Evolutionary conservation across 2,329 filamentous ascomycete species (phyloP).

Genomic region (Arthrobotrys conoides): DNA sequence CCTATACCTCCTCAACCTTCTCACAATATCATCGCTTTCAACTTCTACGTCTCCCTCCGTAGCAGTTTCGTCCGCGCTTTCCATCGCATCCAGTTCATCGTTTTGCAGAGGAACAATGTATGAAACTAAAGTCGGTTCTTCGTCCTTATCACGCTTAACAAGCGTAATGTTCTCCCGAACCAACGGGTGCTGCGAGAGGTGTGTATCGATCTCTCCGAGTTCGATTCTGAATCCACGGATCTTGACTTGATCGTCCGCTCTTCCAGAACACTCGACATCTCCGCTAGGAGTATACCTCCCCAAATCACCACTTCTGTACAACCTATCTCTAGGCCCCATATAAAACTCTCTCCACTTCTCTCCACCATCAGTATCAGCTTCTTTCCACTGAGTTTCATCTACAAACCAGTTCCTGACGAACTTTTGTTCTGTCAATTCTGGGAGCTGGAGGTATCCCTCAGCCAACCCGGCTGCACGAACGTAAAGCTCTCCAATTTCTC

Average conservation of each 20-base stretch:
- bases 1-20: constrained; percentile 74
- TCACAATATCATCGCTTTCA: constrained; percentile 70
- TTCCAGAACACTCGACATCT: constrained; percentile 82
- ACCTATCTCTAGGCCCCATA: constrained; percentile 83
- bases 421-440: constrained; percentile 78
- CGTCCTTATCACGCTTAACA: constrained; percentile 84
- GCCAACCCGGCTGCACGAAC: constrained; percentile 86
- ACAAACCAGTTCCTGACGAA: constrained; percentile 91
- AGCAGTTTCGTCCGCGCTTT: constrained; percentile 68
- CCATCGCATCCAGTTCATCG: constrained; percentile 62
- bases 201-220: constrained; percentile 89
- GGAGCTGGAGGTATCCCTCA: constrained; percentile 78
- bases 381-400: constrained; percentile 78
- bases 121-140: constrained; percentile 87
- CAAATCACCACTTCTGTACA: constrained; percentile 90
- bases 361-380: constrained; percentile 70
- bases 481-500: constrained; percentile 87
- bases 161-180: constrained; percentile 89
- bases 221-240: constrained; percentile 97
- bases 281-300: constrained; percentile 80
- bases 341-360: constrained; percentile 85
- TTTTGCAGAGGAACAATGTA: constrained; percentile 80
- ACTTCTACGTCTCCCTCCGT: constrained; percentile 73
- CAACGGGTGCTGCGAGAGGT: constrained; percentile 80
- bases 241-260: constrained; percentile 92